These are phyloP conservation scores for Penicillium concentricum DNA, from an alignment of 2,329 filamentous ascomycete genomes.

Conservation along the genomic window DNA sequence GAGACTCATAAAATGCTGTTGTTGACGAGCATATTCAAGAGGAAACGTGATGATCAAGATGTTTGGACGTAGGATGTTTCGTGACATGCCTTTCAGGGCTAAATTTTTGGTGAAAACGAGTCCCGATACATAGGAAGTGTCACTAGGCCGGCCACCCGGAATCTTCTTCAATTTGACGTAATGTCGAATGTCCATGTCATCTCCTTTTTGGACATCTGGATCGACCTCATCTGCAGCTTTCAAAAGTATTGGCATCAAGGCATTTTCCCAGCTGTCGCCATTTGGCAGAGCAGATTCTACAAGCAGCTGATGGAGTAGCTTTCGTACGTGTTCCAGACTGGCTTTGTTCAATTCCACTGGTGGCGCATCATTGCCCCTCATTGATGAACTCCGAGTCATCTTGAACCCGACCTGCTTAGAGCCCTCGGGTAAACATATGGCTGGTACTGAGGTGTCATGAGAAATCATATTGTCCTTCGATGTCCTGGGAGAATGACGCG, in stretches of 20 bases:
- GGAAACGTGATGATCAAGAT: conserved; percentile 93
- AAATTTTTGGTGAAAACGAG: conserved; percentile 97
- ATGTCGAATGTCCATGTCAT: conserved; percentile 95
- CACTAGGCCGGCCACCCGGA: conserved; percentile 80
- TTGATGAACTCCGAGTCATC: conserved; percentile 76
- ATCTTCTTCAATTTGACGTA: conserved; percentile 98
- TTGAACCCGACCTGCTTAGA: conserved; percentile 42
- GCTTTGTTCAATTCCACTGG: conserved; percentile 83
- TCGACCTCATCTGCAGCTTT: conserved; percentile 92
- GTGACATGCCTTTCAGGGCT: conserved; percentile 92
- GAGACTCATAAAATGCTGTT: conserved; percentile 95
- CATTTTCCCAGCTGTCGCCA: conserved; percentile 78
- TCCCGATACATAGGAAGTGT: conserved; percentile 95
- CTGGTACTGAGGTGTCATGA: conserved; percentile 35
- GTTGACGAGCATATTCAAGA: conserved; percentile 91
- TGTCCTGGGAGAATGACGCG: conserved; percentile 69
- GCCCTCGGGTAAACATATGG: conserved; percentile 44
- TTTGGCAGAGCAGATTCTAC: conserved; percentile 73
- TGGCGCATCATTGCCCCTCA: conserved; percentile 70
- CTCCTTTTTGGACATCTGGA: conserved; percentile 83
- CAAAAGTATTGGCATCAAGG: conserved; percentile 83
- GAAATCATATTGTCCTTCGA: conserved; percentile 55
- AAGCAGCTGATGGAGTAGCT: conserved; percentile 78
- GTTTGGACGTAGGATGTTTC: conserved; percentile 77
- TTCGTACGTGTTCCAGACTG: conserved; percentile 83